Evolutionary conservation across 805 yeast species (phyloP).

Genomic region (Teunomyces panamensis): DNA sequence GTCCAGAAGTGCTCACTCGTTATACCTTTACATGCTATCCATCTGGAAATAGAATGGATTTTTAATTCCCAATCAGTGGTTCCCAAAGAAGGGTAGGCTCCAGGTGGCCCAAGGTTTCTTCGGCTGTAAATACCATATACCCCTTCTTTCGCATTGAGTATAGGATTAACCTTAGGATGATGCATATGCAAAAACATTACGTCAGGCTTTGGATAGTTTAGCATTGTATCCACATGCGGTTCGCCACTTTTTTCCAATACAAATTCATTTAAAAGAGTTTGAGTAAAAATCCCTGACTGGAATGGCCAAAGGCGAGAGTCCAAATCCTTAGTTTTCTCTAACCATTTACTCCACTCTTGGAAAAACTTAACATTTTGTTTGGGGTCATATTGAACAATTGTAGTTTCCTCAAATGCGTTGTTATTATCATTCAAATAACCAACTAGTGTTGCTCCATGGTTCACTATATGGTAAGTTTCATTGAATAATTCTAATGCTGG

Average conservation of each 20-base stretch:
- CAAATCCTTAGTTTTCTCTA: conserved; percentile 11
- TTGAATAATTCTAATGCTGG: conserved; percentile 37
- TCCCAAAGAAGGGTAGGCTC: conserved; percentile 16
- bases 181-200: conserved; percentile 22
- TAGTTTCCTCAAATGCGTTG: conserved; percentile 17
- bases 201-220: conserved; percentile 11
- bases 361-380: conserved; percentile 10
- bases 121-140: conserved; percentile 11
- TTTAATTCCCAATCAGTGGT: conserved; percentile 23
- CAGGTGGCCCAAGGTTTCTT: conserved; percentile 18
- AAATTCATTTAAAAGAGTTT: conserved; percentile 11
- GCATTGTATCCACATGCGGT: neutral
- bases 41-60: conserved; percentile 20
- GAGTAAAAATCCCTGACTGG: conserved; percentile 14
- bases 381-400: conserved; percentile 23
- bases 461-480: conserved; percentile 31
- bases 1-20: conserved; percentile 18
- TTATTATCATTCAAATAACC: conserved; percentile 13
- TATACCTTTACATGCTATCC: conserved; percentile 24
- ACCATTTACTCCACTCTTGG: conserved; percentile 28
- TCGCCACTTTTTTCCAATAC: neutral
- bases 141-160: conserved; percentile 11
- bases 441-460: conserved; percentile 19
- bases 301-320: conserved; percentile 17
- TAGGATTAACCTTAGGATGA: conserved; percentile 18